These are phyloP conservation scores for Neurospora sp. DNA, from an alignment of 495 filamentous ascomycete genomes.

Conservation along the genomic window DNA sequence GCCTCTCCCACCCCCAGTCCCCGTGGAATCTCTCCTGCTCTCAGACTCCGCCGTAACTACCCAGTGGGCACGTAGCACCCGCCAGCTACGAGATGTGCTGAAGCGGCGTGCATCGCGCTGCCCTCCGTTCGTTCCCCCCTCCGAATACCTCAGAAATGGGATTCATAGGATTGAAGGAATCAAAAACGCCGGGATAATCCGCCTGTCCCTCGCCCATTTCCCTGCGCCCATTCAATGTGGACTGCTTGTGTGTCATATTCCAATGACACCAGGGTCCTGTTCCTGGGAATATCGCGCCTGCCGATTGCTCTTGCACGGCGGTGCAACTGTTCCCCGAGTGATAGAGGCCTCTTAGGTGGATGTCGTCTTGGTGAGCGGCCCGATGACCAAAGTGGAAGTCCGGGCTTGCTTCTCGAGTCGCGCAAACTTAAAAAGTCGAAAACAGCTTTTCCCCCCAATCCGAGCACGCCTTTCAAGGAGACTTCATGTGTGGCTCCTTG, in stretches of 20 bases:
- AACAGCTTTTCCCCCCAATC: neutral
- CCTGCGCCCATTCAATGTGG: neutral
- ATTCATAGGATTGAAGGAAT: neutral
- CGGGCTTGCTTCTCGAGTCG: neutral
- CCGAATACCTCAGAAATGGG: neutral
- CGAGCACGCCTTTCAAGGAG: constrained; percentile 12
- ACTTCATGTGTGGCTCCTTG: constrained; percentile 19
- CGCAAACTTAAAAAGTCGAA: neutral
- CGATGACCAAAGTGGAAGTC: neutral
- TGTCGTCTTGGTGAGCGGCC: neutral
- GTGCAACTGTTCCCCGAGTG: neutral
- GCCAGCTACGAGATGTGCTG: neutral
- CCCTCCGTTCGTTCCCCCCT: neutral
- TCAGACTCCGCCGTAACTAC: neutral
- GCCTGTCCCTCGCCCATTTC: neutral
- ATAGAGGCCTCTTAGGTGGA: neutral
- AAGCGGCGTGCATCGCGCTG: neutral
- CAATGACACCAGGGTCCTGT: neutral
- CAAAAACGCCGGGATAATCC: neutral
- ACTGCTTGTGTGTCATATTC: neutral
- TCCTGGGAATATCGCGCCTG: neutral
- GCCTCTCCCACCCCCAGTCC: neutral
- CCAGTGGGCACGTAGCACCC: neutral
- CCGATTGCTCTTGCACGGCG: neutral
- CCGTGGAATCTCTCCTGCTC: neutral